These are phyloP conservation scores for Blastobotrys muscicola DNA, from an alignment of 805 yeast genomes.

Conservation along the genomic window DNA sequence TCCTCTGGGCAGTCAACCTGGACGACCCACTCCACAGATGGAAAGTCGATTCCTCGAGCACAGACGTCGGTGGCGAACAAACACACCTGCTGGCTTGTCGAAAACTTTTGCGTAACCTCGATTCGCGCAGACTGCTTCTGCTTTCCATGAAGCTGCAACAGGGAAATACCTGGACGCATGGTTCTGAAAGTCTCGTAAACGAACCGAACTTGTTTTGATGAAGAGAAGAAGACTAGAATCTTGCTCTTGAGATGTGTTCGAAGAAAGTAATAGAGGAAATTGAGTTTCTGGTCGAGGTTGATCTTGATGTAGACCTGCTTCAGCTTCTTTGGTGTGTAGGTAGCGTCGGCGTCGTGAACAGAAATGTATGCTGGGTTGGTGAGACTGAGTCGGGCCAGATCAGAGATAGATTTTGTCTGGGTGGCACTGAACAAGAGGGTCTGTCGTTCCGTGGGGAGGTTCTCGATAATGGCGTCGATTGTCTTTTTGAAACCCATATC, in stretches of 20 bases:
- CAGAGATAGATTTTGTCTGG: slow-evolving; percentile 72
- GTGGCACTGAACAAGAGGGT: slow-evolving; percentile 84
- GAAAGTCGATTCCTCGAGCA: slow-evolving; percentile 87
- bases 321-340: slow-evolving; percentile 69
- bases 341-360: slow-evolving; percentile 30
- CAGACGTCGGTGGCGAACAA: slow-evolving; percentile 85
- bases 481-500: slow-evolving; percentile 90
- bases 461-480: slow-evolving; percentile 67
- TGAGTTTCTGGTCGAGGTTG: slow-evolving; percentile 71
- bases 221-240: slow-evolving; percentile 73
- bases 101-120: slow-evolving; percentile 71
- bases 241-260: slow-evolving; percentile 74
- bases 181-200: slow-evolving; percentile 81
- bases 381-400: slow-evolving; percentile 71
- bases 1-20: slow-evolving; percentile 91
- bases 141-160: slow-evolving; percentile 78
- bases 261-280: slow-evolving; percentile 76
- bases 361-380: slow-evolving; percentile 53
- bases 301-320: slow-evolving; percentile 75
- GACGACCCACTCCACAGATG: slow-evolving; percentile 90
- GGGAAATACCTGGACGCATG: slow-evolving; percentile 84
- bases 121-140: slow-evolving; percentile 84
- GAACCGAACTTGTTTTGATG: slow-evolving; percentile 85
- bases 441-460: slow-evolving; percentile 73
- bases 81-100: slow-evolving; percentile 71